Conservation (phyloP, 2,329 filamentous ascomycete species). For the Parastagonospora nodorum region DNA sequence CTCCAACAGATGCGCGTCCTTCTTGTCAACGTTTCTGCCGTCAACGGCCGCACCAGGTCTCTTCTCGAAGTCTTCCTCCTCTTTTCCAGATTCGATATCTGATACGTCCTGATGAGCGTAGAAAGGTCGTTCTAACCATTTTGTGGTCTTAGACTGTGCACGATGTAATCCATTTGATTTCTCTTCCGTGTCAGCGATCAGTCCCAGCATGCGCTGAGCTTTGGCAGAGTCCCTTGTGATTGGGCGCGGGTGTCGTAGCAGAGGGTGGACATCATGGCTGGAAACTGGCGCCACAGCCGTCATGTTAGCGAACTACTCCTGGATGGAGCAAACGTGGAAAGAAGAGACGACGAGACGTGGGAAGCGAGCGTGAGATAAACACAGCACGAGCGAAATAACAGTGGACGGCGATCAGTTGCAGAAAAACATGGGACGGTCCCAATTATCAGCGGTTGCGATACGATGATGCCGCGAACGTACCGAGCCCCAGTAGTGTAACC, state of each 20-base stretch:
- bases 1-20: slow-evolving; percentile 15
- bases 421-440: slow-evolving; percentile 21
- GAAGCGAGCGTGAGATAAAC: slow-evolving; percentile 7
- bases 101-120: slow-evolving; percentile 26
- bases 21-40: slow-evolving; percentile 2
- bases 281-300: slow-evolving; percentile 27
- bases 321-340: too few relatives aligned
- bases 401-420: slow-evolving; percentile 21
- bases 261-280: slow-evolving; percentile 26
- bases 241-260: slow-evolving; percentile 30
- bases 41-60: too few relatives aligned
- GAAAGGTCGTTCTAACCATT: slow-evolving; percentile 34
- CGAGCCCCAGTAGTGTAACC: slow-evolving; percentile 26
- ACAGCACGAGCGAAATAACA: slow-evolving; percentile 18
- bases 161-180: slow-evolving; percentile 19
- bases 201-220: slow-evolving; percentile 31
- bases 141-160: slow-evolving; percentile 31
- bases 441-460: slow-evolving; percentile 28
- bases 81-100: slow-evolving; percentile 18
- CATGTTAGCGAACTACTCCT: slow-evolving; percentile 7
- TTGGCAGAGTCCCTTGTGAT: slow-evolving; percentile 33
- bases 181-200: slow-evolving; percentile 30
- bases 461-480: slow-evolving; percentile 21
- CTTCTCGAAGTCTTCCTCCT: slow-evolving; percentile 2
- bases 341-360: neutral